Conservation (phyloP, 2,329 filamentous ascomycete species). For the Aspergillus oerlinghausenensis region DNA sequence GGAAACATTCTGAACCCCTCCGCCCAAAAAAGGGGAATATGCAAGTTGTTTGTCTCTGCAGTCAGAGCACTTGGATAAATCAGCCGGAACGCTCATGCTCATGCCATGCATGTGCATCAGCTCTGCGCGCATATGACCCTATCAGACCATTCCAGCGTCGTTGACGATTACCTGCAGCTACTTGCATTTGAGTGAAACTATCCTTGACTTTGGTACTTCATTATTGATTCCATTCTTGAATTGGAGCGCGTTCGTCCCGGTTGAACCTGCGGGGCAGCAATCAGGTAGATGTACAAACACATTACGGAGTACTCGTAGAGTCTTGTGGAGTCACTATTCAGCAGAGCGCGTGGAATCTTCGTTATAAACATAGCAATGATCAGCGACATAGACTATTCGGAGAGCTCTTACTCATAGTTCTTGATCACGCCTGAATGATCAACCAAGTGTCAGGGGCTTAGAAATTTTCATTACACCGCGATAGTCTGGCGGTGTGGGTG, state of each 20-base stretch:
- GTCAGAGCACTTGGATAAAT: neutral
- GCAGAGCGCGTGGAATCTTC: neutral
- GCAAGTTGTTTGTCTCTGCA: neutral
- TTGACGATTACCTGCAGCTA: neutral
- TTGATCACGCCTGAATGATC: neutral
- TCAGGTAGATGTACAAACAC: neutral
- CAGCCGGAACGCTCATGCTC: neutral
- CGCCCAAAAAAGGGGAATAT: neutral
- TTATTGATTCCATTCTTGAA: neutral
- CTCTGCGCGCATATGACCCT: neutral
- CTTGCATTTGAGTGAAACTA: neutral
- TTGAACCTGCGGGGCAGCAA: neutral
- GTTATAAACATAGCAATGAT: neutral
- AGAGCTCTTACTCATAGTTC: neutral
- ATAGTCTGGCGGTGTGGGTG: neutral
- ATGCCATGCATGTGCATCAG: neutral
- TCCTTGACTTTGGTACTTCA: neutral
- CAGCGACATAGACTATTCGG: neutral
- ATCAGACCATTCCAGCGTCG: neutral
- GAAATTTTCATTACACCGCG: neutral
- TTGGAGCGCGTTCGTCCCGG: neutral
- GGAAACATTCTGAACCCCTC: neutral
- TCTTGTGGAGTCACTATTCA: no score
- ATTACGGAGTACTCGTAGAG: neutral
- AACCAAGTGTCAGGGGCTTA: neutral